A percentile compares a stretch with the other conserved stretches of the same genome.
Evolutionary conservation across 2,329 filamentous ascomycete species (phyloP).

Genomic region (Domatiomyces globalis): DNA sequence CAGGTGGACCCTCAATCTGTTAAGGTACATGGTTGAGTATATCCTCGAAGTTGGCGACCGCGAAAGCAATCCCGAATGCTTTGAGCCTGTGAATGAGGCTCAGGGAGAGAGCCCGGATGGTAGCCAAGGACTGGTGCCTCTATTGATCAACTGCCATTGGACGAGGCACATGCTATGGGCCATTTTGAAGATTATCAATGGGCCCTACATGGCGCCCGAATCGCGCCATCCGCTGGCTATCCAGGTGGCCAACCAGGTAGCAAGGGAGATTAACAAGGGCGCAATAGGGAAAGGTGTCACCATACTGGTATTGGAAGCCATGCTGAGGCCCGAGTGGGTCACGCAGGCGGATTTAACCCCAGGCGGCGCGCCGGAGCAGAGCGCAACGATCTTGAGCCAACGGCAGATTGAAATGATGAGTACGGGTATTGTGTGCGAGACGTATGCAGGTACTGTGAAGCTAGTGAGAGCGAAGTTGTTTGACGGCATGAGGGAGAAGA

Average conservation of each 20-base stretch:
- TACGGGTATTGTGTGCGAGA: constrained; percentile 11
- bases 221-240: constrained; percentile 42
- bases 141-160: constrained; percentile 58
- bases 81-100: constrained; percentile 4
- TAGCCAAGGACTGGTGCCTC: constrained; percentile 26
- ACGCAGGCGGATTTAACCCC: background rate
- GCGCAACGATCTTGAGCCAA: background rate
- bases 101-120: constrained; percentile 13
- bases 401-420: constrained; percentile 18
- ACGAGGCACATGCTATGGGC: constrained; percentile 55
- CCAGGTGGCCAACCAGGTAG: constrained; percentile 22
- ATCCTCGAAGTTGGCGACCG: constrained; percentile 33
- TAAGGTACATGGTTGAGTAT: constrained; percentile 42
- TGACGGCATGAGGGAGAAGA: constrained; percentile 44
- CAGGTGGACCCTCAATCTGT: constrained; percentile 61
- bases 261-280: constrained; percentile 38
- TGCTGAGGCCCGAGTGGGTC: constrained; percentile 12
- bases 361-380: constrained; percentile 39
- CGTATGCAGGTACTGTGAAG: constrained; percentile 38
- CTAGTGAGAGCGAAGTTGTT: constrained; percentile 52
- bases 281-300: constrained; percentile 22
- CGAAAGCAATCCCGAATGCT: constrained; percentile 15
- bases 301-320: constrained; percentile 12
- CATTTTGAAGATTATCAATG: constrained; percentile 28
- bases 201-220: constrained; percentile 30